Base-by-base conservation (phyloP, 192 early-diverging fungal species). In the Chytriomyces hyalinus region DNA sequence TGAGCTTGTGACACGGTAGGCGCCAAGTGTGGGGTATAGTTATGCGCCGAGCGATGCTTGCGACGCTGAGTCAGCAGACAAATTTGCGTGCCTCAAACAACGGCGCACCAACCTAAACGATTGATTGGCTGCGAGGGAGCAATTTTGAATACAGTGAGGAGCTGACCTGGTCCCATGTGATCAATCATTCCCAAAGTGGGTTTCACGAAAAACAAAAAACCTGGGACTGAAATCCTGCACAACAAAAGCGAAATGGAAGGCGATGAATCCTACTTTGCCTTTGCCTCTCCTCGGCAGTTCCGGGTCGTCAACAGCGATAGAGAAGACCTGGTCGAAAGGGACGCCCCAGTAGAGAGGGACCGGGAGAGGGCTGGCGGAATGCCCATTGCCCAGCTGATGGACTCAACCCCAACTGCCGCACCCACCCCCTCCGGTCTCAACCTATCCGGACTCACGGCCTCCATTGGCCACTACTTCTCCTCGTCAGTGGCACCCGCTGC, bases 201-300 rank as follows among this genome's bases (percentile, higher is more conserved):
- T 20, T 11, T 65, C 63, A 65, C 17, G 15, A 26, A 22, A 28
- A 22, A 26, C 15, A 65, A 43, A 13, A 13, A 15, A 22, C 20
- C 3, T 22, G 24, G 24, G 36, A 36, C 36, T 36, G 36, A 36
- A 36, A 36, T 36, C 63, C 63, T 13, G 3, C 24, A 22, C 63
- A 13, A 28, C 63, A 26, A 22, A 65, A 28, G 24, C 63, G 36
- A 15, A 65, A 13, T 26, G 24, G 17, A 22, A 65, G 24, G 20
- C 63, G 24, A 65, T 26, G 63, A 22, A 15, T 22, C 63, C 11
- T 65, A 22, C 63, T 65, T 65, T 26, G 63, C 63, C 15, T 65
- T 65, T 26, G 63, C 63, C 24, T 65, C 63, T 43, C 63, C 63
- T 13, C 13, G 24, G 63, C 63, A 65, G 24, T 26, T 65, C 17